Base-by-base conservation (phyloP, 306 rosid species). In the Dalbergia oliveri region DNA sequence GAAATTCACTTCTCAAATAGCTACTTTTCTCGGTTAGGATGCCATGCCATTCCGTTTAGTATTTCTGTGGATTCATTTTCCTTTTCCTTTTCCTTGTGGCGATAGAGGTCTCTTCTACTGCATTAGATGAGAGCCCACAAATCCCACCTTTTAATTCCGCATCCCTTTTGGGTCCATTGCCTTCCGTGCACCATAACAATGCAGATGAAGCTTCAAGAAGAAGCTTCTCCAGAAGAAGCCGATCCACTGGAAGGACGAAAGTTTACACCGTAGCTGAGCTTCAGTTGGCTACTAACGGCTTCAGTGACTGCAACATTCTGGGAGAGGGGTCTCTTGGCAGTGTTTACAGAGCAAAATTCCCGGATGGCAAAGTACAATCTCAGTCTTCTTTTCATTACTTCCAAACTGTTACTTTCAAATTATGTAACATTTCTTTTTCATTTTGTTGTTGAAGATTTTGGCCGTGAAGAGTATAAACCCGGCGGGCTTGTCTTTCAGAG, bases 311-410 rank as follows among this genome's bases (percentile, higher is more conserved):
- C 39, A 88, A 87, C 37, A 80, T 91, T 79, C 86, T 90, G 31
- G 98, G 97, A 33, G 90, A 90, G 67, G 98, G 98, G 71, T 91
- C 93, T 66, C 91, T 93, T 68, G 98, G 97, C 74, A 81, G 92
- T 12, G 93, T 90, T 76, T 93, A 87, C 84, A 91, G 82, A 82
- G 97, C 98, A 14, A 80, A 81, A 81, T 88, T 91, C 87, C 92
- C 93, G 7, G 89, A 90, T 86, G 97, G 92, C 72, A 88, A 86
- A 77, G 98, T 91, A 93, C 53, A 67, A 13, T 68, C 70, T 75
- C 34, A 34, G 23, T 68, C 21, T 45, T 70, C 45, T 50, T 37
- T n/a, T 54, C 60, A 73, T 21, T 44, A 63, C 7, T 59, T 70
- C 61, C 14, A 31, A 74, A 31, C 23, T 62, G 26, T 31, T 79